phyloP scores from a whole-genome alignment of 2,329 filamentous ascomycete species.

The Aspergillus sp. region DNA sequence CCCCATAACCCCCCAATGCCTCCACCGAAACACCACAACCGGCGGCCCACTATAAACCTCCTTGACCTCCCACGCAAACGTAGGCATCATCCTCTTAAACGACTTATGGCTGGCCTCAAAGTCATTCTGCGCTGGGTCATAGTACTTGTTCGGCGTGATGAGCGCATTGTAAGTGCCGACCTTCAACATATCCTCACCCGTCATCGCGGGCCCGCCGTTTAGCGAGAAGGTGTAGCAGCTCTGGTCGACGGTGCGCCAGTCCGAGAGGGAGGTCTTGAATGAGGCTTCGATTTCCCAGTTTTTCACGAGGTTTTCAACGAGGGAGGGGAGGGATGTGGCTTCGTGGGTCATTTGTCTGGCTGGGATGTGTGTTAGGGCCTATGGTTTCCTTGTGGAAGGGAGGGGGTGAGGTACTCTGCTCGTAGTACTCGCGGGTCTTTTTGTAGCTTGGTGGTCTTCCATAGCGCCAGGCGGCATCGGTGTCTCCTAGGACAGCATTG shows the following conservation, averaged over 20 bases:
- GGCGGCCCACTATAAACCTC: conserved; percentile 68
- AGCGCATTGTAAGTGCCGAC: conserved; percentile 71
- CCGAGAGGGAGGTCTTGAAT: conserved; percentile 60
- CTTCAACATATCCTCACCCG: conserved; percentile 64
- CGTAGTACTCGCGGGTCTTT: conserved; percentile 61
- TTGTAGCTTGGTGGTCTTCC: conserved; percentile 63
- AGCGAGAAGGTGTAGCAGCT: conserved; percentile 62
- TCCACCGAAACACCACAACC: conserved; percentile 63
- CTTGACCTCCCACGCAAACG: conserved; percentile 69
- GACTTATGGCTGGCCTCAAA: conserved; percentile 67
- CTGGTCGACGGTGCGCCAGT: conserved; percentile 67
- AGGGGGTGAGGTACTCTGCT: conserved; percentile 48
- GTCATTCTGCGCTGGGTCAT: conserved; percentile 61
- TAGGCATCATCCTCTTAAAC: conserved; percentile 73
- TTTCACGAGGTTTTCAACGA: conserved; percentile 70
- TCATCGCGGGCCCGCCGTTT: conserved; percentile 59
- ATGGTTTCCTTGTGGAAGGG: no score
- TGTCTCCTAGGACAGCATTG: conserved; percentile 58
- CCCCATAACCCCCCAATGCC: conserved; percentile 68
- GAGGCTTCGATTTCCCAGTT: conserved; percentile 73
- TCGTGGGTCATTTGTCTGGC: conserved; percentile 59
- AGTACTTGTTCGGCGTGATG: conserved; percentile 63
- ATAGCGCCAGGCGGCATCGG: conserved; percentile 59
- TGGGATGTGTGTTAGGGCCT: conserved; percentile 29
- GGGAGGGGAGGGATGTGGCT: conserved; percentile 56